Conservation (phyloP, 2,329 filamentous ascomycete genomes). For the Lasiodiplodia sp. region DNA sequence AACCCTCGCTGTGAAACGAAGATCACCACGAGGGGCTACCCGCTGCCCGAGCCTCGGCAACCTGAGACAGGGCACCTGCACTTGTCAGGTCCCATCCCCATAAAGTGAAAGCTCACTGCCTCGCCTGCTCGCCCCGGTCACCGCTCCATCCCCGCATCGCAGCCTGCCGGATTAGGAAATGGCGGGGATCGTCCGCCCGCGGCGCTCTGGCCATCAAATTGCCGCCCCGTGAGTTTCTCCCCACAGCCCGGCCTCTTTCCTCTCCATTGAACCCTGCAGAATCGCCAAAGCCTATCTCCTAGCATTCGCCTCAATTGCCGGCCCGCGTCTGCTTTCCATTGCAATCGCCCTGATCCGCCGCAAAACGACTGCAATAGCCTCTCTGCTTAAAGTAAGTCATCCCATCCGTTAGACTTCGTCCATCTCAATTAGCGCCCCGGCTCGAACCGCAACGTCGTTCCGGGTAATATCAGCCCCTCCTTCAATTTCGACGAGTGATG, state of each 20-base stretch:
- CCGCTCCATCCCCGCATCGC: constrained; percentile 18
- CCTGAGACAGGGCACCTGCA: constrained; percentile 18
- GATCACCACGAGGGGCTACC: constrained; percentile 11
- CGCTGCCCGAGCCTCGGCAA: constrained; percentile 13
- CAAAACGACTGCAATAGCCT: constrained; percentile 5
- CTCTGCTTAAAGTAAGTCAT: constrained; percentile 28
- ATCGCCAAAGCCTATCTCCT: constrained; percentile 32
- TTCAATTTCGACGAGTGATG: constrained; percentile 19
- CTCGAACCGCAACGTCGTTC: constrained; percentile 15
- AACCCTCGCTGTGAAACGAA: constrained; percentile 5
- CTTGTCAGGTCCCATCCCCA: neutral
- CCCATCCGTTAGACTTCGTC: constrained; percentile 14
- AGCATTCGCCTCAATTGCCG: constrained; percentile 53
- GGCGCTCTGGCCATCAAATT: neutral
- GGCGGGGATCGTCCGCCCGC: constrained; percentile 14
- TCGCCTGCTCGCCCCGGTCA: constrained; percentile 4
- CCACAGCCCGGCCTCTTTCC: neutral
- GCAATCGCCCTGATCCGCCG: constrained; percentile 29
- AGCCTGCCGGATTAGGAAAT: constrained; percentile 16
- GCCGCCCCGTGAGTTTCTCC: constrained; percentile 9
- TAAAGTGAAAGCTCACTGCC: neutral
- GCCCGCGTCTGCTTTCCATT: constrained; percentile 52
- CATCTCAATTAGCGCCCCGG: constrained; percentile 14
- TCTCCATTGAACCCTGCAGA: constrained; percentile 17
- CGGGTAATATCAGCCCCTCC: constrained; percentile 1